Percentiles rank a stretch among this genome's conserved stretches.
Evolutionary conservation across 352 stramenopile genomes (phyloP).

Genomic region (Pythium vanterpoolii): DNA sequence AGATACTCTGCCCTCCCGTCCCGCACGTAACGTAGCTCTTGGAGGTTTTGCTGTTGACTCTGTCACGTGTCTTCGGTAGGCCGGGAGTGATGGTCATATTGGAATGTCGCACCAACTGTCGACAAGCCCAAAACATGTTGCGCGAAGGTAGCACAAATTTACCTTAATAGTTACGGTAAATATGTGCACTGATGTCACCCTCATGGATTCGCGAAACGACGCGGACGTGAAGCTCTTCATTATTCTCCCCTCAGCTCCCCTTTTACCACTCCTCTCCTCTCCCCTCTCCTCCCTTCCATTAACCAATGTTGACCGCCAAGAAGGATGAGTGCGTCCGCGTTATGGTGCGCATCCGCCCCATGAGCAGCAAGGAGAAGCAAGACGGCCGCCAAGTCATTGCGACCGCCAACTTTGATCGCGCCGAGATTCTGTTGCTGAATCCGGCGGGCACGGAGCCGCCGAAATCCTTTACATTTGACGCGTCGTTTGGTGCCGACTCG

Average conservation of each 20-base stretch:
- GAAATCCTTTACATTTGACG: conserved; percentile 97
- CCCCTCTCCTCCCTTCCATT: not conserved
- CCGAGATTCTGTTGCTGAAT: conserved; percentile 89
- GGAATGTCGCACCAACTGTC: conserved; percentile 14
- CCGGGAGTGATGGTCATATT: conserved; percentile 17
- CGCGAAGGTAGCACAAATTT: conserved; percentile 6
- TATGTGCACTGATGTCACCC: not conserved
- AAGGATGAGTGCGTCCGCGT: conserved; percentile 94
- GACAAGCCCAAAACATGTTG: not conserved
- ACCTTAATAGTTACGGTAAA: not conserved
- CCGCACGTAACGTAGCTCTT: not conserved
- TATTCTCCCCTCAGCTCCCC: not conserved
- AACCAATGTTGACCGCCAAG: conserved; percentile 33
- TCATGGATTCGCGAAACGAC: not conserved
- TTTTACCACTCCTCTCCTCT: not conserved
- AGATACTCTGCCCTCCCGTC: not conserved
- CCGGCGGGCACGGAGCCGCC: conserved; percentile 75
- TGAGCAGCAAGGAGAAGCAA: conserved; percentile 94
- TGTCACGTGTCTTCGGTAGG: conserved; percentile 9
- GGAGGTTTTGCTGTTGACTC: not conserved
- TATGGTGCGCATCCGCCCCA: conserved; percentile 94
- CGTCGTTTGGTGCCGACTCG: conserved; percentile 91
- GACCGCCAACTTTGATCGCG: conserved; percentile 87
- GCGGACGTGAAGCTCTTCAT: not conserved
- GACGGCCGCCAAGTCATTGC: conserved; percentile 84